These are phyloP conservation scores for Metschnikowia arizonensis DNA, from an alignment of 805 yeast genomes.

Conservation along the genomic window DNA sequence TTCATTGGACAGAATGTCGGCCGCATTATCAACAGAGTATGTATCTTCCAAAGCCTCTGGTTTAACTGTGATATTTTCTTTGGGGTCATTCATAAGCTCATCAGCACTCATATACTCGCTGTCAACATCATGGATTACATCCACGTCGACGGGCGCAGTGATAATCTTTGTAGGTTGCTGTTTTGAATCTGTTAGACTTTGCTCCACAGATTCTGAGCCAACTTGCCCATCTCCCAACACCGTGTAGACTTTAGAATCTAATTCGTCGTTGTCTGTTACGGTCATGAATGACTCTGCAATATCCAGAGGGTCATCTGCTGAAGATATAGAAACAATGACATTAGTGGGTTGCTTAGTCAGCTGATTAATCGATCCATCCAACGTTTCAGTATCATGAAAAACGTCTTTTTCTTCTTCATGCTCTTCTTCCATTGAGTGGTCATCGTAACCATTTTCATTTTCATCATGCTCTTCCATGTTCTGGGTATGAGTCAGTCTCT, in stretches of 20 bases:
- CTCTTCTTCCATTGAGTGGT: neutral
- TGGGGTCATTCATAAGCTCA: neutral
- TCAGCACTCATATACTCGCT: neutral
- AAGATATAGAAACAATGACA: neutral
- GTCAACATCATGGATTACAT: neutral
- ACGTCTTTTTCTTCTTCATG: neutral
- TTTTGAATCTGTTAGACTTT: neutral
- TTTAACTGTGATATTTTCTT: neutral
- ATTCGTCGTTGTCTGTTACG: neutral
- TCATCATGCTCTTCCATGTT: neutral
- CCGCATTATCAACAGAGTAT: neutral
- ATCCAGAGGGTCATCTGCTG: neutral
- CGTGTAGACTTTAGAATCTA: neutral
- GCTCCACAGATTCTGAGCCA: neutral
- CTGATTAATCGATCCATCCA: neutral
- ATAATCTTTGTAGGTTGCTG: neutral
- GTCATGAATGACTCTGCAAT: neutral
- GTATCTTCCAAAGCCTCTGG: neutral
- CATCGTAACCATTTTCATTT: neutral
- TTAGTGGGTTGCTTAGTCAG: neutral
- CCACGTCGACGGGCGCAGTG: neutral
- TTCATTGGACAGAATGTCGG: neutral
- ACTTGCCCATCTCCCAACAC: neutral
- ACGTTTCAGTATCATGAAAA: neutral
- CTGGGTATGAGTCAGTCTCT: neutral